Evolutionary conservation across 2,329 filamentous ascomycete genomes (phyloP).

Genomic region (Neopestalotiopsis clavispora): DNA sequence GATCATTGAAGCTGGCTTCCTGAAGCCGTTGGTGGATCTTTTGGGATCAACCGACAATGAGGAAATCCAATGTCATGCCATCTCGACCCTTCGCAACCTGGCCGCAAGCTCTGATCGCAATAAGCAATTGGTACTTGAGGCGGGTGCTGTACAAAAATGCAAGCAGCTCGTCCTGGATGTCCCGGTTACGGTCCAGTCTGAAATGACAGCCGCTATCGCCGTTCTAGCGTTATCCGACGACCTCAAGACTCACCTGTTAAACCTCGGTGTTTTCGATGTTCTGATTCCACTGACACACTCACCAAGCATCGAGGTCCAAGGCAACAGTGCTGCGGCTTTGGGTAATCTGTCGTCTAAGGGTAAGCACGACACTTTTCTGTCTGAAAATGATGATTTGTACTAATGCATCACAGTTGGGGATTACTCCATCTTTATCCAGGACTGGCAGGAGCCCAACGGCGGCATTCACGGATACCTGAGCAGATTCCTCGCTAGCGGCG

Average conservation of each 20-base stretch:
- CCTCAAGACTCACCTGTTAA: constrained; percentile 87
- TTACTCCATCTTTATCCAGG: constrained; percentile 93
- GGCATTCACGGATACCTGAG: constrained; percentile 95
- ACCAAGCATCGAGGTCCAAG: constrained; percentile 95
- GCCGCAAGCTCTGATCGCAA: constrained; percentile 97
- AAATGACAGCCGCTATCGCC: constrained; percentile 99
- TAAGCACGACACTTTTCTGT: constrained; percentile 44
- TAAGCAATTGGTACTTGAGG: constrained; percentile 96
- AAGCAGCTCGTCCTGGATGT: constrained; percentile 95
- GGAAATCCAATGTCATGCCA: constrained; percentile 98
- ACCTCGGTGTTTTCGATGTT: constrained; percentile 93
- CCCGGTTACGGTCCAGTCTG: constrained; percentile 91
- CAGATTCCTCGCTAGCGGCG: constrained; percentile 90
- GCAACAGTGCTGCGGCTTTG: constrained; percentile 93
- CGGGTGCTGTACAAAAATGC: constrained; percentile 97
- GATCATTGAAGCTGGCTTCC: constrained; percentile 96
- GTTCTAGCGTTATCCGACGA: constrained; percentile 95
- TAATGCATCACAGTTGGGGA: constrained; percentile 73
- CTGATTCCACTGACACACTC: constrained; percentile 94
- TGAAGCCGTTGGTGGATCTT: constrained; percentile 91
- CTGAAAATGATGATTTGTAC: constrained; percentile 8
- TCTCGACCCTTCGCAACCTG: constrained; percentile 93
- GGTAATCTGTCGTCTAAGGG: constrained; percentile 98
- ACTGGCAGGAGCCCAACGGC: constrained; percentile 90
- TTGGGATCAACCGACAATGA: constrained; percentile 96